phyloP scores from a whole-genome alignment of 345 rosid genomes.

The Linum usitatissimum region DNA sequence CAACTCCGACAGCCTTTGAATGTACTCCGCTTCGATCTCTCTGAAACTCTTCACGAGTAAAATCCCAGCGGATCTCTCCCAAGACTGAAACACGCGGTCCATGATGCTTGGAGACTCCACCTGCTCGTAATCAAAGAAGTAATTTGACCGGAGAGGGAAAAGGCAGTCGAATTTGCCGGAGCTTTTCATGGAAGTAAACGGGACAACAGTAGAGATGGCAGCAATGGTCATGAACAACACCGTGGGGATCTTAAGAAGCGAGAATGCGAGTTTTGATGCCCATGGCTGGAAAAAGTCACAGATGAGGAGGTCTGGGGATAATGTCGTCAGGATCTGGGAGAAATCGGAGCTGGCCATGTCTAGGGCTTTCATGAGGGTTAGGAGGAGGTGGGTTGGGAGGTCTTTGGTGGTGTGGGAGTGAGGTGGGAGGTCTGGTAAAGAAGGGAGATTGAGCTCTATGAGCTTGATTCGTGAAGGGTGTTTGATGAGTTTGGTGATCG shows the following conservation, averaged over 20 bases:
- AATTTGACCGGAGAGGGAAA: background rate
- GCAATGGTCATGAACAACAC: constrained; percentile 5
- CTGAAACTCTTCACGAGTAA: background rate
- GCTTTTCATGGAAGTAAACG: background rate
- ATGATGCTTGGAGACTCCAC: background rate
- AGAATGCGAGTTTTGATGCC: constrained; percentile 4
- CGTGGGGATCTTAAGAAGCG: constrained; percentile 18
- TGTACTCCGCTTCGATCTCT: background rate
- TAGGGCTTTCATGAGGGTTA: constrained; percentile 23
- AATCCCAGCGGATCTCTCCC: background rate
- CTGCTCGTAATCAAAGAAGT: background rate
- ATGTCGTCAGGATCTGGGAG: constrained; percentile 7
- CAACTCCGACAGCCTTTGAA: background rate
- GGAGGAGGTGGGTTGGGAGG: constrained; percentile 25
- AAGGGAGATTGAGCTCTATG: constrained; percentile 27
- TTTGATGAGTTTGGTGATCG: constrained; percentile 12
- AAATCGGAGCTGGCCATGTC: constrained; percentile 21
- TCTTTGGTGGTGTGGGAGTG: constrained; percentile 35
- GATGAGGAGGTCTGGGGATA: constrained; percentile 16
- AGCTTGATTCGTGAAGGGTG: constrained; percentile 21
- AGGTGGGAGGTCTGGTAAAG: constrained; percentile 28
- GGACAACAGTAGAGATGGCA: background rate
- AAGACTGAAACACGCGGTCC: background rate
- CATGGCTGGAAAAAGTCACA: constrained; percentile 12
- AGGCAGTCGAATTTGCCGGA: background rate